Evolutionary conservation across 1,284 basidiomycete genomes (phyloP), one percentile per base, ranked within the genome.

Genomic region (Ganoderma multipileum): DNA sequence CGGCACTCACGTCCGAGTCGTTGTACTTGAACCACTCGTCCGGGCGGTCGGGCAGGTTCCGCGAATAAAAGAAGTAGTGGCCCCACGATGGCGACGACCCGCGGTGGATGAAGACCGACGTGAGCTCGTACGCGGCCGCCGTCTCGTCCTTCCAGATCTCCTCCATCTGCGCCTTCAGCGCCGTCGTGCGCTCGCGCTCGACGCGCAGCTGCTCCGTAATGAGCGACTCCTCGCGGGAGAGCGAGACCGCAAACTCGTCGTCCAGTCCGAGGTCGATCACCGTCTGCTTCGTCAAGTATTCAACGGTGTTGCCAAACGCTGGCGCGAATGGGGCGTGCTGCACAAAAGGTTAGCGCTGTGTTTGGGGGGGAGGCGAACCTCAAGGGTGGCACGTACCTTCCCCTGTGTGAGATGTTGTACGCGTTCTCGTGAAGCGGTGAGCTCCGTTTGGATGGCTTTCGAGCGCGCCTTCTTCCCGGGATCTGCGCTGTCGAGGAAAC

Each of bases 1-100:
- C 91, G 30, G 87, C 83, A 4, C 88, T 86, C 9, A 98, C 94
- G 67, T 87, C 89, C 54, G 94, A 94, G 78, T 97, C 96, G 78
- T 97, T 97, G 82, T 96, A 98, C 81, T 97, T 98, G 86, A 96
- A 95, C 95, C 95, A 98, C 61, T 89, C 86, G 69, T 96, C 91
- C 7, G 91, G 89, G 20, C 89, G 81, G 38, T 88, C 85, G 0
- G 94, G 94, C 28, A 95, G 83, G 77, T 95, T 86, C 55, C 95
- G 87, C 68, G 94, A 93, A 77, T 95, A 95, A 81, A 96, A 94
- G 82, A 94, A 96, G 79, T 96, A 95, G 80, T 96, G 93, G 36
- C 95, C 95, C 82, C 91, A 95, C 5, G 89, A 91, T 0, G 93
- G 91, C 26, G 92, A 91, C 20, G 89, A 87, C 54, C 96, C 96